Base-by-base conservation (phyloP, 371 early-diverging fungal genomes). In the Mucor lusitanicus region DNA sequence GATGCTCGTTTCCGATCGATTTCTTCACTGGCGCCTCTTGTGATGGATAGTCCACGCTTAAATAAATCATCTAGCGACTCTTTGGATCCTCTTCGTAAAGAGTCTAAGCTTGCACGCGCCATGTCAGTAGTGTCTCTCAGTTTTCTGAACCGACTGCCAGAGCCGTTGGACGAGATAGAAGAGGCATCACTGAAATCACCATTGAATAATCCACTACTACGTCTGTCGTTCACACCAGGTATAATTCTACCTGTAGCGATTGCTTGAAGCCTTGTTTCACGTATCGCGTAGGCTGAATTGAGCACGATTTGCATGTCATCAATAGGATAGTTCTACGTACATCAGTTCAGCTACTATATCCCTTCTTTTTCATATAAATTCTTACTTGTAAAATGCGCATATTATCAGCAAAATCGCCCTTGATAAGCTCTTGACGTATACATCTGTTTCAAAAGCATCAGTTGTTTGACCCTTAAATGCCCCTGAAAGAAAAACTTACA, bases 371-470 rank as follows among this genome's bases (percentile, higher is more conserved):
- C 35, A 40, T 33, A 11, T 35, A 42, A n/a, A 42, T 30, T 12
- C 37, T 62, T 66, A 78, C 82, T 77, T 91, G 92, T 35, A 92
- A 73, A 32, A 91, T 59, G 57, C 86, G 82, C 66, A 92, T 75
- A 69, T 87, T 91, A 50, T 89, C 90, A 13, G 84, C 81, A 75
- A 89, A 90, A 62, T 85, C 85, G 2, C 88, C 88, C 21, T 70
- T 59, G 33, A 92, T 65, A 32, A 92, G 76, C 0, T 87, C 83
- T 59, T 81, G 77, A 25, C 88, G 78, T 6, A 90, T 80, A 58
- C 87, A 87, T 23, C 89, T 88, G 69, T 11, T 8, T 37, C 37
- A 37, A 37, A 37, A 9, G 30, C 8, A 61, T 46, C 11, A n/a
- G 11, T 35, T 48, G 13, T n/a, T 46, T 39, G 21, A 17, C 6